These are phyloP conservation scores for Aureobasidium sp. DNA, from an alignment of 2,329 filamentous ascomycete species.

Conservation along the genomic window DNA sequence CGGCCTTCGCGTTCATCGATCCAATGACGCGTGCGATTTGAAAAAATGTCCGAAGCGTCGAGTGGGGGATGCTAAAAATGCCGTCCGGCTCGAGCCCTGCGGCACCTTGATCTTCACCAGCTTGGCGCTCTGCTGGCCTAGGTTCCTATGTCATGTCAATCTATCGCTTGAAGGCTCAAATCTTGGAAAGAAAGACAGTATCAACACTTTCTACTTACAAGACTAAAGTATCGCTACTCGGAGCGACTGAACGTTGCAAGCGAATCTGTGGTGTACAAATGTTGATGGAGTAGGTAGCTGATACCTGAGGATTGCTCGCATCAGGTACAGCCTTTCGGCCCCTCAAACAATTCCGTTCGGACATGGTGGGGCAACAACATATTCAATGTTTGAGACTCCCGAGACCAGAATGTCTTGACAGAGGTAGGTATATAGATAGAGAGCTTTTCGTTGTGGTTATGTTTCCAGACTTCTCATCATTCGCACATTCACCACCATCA, in stretches of 20 bases:
- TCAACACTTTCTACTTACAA: background rate
- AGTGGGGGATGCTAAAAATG: constrained; percentile 11
- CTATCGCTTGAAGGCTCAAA: background rate
- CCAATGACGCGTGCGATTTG: constrained; percentile 1
- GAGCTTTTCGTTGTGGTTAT: background rate
- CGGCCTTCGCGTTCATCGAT: constrained; percentile 2
- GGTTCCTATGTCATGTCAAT: background rate
- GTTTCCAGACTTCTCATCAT: background rate
- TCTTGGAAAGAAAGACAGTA: background rate
- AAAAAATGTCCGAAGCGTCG: constrained; percentile 11
- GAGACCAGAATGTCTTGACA: background rate
- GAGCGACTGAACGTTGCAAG: background rate
- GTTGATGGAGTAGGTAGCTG: background rate
- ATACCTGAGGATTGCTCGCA: constrained; percentile 11
- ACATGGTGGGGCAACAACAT: constrained; percentile 9
- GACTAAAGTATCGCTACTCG: background rate
- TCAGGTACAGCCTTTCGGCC: constrained; percentile 12
- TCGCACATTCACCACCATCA: background rate
- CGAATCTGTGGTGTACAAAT: background rate
- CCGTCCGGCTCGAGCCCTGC: constrained; percentile 2
- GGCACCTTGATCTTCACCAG: constrained; percentile 5
- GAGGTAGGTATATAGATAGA: constrained; percentile 10
- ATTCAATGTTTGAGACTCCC: constrained; percentile 4
- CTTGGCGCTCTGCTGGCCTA: background rate
- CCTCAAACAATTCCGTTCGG: constrained; percentile 11